These are phyloP conservation scores for Nemania sp. DNA, from an alignment of 2,329 filamentous ascomycete species.

Conservation along the genomic window DNA sequence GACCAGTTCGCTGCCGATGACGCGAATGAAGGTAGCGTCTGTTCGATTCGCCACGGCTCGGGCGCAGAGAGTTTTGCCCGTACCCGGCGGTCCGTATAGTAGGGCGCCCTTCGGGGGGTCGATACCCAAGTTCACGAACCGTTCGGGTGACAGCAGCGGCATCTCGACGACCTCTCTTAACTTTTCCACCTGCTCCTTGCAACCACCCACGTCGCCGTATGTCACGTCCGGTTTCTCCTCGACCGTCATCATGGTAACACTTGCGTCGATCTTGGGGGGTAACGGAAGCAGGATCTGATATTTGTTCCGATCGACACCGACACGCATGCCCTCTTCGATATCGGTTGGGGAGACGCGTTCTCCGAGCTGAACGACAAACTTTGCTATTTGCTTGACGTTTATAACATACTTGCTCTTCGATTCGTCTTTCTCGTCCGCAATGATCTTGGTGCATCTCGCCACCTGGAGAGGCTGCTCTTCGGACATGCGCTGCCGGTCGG, in stretches of 20 bases:
- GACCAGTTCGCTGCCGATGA: conserved; percentile 96
- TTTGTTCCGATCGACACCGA: conserved; percentile 97
- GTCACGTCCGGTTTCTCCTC: conserved; percentile 99
- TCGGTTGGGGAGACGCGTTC: conserved; percentile 97
- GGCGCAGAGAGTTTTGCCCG: conserved; percentile 98
- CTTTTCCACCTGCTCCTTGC: conserved; percentile 99
- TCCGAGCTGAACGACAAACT: conserved; percentile 97
- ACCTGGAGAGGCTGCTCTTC: conserved; percentile 98
- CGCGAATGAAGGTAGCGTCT: conserved; percentile 96
- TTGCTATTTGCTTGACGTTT: conserved; percentile 99
- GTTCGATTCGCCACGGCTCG: conserved; percentile 97
- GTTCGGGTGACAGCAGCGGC: conserved; percentile 92
- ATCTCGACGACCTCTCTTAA: conserved; percentile 98
- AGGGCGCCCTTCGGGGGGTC: conserved; percentile 97
- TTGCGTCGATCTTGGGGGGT: conserved; percentile 97
- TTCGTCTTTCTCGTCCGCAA: conserved; percentile 90
- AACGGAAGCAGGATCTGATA: conserved; percentile 97
- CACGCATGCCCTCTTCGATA: conserved; percentile 99
- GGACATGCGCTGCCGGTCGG: conserved; percentile 96
- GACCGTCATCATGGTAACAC: conserved; percentile 99
- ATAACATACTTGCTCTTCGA: conserved; percentile 99
- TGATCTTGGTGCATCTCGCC: conserved; percentile 98
- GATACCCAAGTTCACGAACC: conserved; percentile 98
- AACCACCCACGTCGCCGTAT: conserved; percentile 97
- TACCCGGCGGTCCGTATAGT: conserved; percentile 94